These are phyloP conservation scores for Sporisorium exsertum DNA, from an alignment of 1,284 basidiomycete genomes.

Conservation along the genomic window DNA sequence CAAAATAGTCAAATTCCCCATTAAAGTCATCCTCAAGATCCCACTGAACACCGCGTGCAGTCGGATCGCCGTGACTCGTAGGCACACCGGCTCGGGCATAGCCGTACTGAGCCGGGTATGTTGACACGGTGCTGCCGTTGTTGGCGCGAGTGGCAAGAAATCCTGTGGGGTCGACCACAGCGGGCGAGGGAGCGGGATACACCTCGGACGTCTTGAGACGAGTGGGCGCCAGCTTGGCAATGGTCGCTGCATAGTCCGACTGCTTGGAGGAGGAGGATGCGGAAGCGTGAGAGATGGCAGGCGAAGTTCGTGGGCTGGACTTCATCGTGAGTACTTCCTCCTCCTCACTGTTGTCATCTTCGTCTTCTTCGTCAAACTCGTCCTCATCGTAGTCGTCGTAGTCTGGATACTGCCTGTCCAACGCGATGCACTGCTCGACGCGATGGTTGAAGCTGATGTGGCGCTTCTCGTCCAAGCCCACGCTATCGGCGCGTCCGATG, in stretches of 20 bases:
- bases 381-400: constrained; percentile 64
- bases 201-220: constrained; percentile 81
- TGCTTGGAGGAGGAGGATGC: constrained; percentile 32
- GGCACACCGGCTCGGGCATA: constrained; percentile 41
- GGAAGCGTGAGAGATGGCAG: constrained; percentile 46
- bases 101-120: constrained; percentile 45
- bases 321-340: constrained; percentile 71
- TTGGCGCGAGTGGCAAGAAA: constrained; percentile 51
- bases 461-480: constrained; percentile 71
- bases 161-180: constrained; percentile 75
- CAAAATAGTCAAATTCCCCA: constrained; percentile 77
- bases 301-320: constrained; percentile 50
- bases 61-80: constrained; percentile 35
- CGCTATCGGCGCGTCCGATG: constrained; percentile 41
- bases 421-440: constrained; percentile 97
- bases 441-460: constrained; percentile 99
- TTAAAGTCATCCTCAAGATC: constrained; percentile 72
- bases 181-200: constrained; percentile 71
- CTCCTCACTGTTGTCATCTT: constrained; percentile 73
- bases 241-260: constrained; percentile 69
- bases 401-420: constrained; percentile 71
- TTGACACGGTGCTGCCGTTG: constrained; percentile 42
- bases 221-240: constrained; percentile 93
- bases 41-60: constrained; percentile 58
- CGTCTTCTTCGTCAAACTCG: constrained; percentile 71